Conservation (phyloP, 371 early-diverging fungal species). For the Haplosporangium sp. region DNA sequence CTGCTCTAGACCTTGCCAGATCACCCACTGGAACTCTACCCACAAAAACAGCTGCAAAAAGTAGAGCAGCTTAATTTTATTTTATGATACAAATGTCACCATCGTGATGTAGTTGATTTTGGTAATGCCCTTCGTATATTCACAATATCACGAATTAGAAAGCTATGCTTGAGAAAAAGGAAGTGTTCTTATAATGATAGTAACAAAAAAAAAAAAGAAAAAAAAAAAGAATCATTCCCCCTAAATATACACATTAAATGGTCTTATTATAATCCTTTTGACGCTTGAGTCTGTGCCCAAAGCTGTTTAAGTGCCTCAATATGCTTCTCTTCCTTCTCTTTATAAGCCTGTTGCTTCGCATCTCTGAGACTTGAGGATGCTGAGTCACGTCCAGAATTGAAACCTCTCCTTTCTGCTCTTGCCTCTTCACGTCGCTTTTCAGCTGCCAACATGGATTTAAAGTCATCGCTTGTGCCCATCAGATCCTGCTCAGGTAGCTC, state of each 20-base stretch:
- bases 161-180: slow-evolving; percentile 6
- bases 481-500: slow-evolving; percentile 81
- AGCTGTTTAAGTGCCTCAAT: slow-evolving; percentile 58
- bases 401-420: slow-evolving; percentile 58
- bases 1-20: slow-evolving; percentile 74
- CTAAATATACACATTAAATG: slow-evolving; percentile 1
- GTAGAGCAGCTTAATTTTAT: slow-evolving; percentile 13
- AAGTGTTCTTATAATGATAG: slow-evolving; percentile 7
- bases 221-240: neutral
- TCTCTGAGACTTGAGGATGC: slow-evolving; percentile 17
- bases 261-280: slow-evolving; percentile 24
- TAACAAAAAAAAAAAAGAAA: neutral
- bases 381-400: slow-evolving; percentile 26
- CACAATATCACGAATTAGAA: neutral
- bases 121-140: neutral
- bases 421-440: slow-evolving; percentile 61
- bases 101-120: neutral
- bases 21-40: slow-evolving; percentile 62
- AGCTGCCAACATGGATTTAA: slow-evolving; percentile 64
- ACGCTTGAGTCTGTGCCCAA: slow-evolving; percentile 51
- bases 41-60: slow-evolving; percentile 68
- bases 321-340: slow-evolving; percentile 60
- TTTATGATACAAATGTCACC: no score
- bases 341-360: slow-evolving; percentile 53
- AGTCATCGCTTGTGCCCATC: slow-evolving; percentile 71